Conservation (phyloP, 768 basidiomycete species). For the Dioszegia aurantiaca region DNA sequence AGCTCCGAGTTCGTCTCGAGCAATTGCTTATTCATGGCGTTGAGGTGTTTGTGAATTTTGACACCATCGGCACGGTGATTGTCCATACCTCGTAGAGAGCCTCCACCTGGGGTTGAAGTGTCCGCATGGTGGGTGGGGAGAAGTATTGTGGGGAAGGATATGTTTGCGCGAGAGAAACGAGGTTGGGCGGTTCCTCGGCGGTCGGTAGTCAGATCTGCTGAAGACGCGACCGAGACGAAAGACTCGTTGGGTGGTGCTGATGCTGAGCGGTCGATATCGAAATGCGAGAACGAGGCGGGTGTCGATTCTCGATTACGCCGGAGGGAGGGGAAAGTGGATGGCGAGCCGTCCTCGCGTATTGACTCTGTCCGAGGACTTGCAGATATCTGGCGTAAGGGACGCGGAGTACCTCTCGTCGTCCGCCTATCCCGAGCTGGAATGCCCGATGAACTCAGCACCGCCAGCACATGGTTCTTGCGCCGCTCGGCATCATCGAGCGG, state of each 20-base stretch:
- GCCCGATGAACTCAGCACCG: slow-evolving; percentile 40
- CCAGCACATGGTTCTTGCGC: slow-evolving; percentile 43
- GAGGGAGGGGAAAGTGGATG: slow-evolving; percentile 5
- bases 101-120: slow-evolving; percentile 20
- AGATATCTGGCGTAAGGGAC: slow-evolving; percentile 51
- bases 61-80: slow-evolving; percentile 43
- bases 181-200: slow-evolving; percentile 25
- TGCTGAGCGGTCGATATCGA: slow-evolving; percentile 7
- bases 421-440: slow-evolving; percentile 20
- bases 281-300: background rate
- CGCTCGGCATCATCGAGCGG: slow-evolving; percentile 40
- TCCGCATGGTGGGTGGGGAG: slow-evolving; percentile 25
- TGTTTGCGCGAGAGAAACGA: slow-evolving; percentile 34
- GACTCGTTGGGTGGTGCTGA: slow-evolving; percentile 35
- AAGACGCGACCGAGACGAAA: slow-evolving; percentile 49
- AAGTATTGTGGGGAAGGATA: slow-evolving; percentile 44
- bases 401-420: slow-evolving; percentile 34
- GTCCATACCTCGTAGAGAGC: slow-evolving; percentile 25
- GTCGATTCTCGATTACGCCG: background rate
- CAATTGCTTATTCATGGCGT: slow-evolving; percentile 49
- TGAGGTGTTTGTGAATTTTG: slow-evolving; percentile 50
- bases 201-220: slow-evolving; percentile 49
- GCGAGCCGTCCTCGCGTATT: slow-evolving; percentile 26
- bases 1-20: slow-evolving; percentile 43
- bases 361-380: slow-evolving; percentile 28